Conservation (phyloP, 495 filamentous ascomycete species). For the Neurospora sp. region DNA sequence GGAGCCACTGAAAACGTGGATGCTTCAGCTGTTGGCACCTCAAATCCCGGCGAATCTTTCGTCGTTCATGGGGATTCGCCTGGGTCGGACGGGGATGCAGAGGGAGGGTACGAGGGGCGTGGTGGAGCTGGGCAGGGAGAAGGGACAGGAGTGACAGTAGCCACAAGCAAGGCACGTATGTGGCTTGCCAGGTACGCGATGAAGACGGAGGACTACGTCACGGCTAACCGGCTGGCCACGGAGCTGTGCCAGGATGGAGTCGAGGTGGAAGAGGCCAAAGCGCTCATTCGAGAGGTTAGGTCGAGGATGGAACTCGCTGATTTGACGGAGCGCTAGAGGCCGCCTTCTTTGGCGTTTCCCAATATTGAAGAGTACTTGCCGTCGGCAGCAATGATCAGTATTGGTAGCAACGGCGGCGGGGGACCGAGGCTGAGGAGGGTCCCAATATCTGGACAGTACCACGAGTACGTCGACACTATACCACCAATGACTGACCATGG, state of each 20-base stretch:
- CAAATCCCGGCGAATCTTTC: slow-evolving; percentile 38
- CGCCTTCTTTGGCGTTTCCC: slow-evolving; percentile 4
- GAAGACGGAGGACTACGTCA: slow-evolving; percentile 56
- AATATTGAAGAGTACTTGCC: not conserved
- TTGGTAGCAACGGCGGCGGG: not conserved
- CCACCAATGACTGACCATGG: not conserved
- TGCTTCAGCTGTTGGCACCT: not conserved
- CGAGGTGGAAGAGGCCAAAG: slow-evolving; percentile 97
- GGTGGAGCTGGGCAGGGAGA: not conserved
- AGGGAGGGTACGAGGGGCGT: slow-evolving; percentile 25
- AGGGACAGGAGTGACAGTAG: slow-evolving; percentile 70
- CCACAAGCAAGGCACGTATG: slow-evolving; percentile 84
- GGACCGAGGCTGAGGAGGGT: not conserved
- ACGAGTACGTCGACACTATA: not conserved
- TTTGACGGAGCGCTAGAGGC: slow-evolving; percentile 20
- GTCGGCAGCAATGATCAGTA: not conserved
- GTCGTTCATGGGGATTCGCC: slow-evolving; percentile 36
- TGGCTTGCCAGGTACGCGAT: slow-evolving; percentile 86
- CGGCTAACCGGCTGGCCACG: slow-evolving; percentile 71
- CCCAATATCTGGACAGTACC: not conserved
- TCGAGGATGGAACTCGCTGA: slow-evolving; percentile 57
- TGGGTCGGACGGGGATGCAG: slow-evolving; percentile 30
- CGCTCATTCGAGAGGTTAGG: slow-evolving; percentile 79
- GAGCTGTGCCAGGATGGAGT: slow-evolving; percentile 94
- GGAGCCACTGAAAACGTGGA: slow-evolving; percentile 22